Evolutionary conservation across 257 asterid species (phyloP).

Genomic region (Fraxinus americana): DNA sequence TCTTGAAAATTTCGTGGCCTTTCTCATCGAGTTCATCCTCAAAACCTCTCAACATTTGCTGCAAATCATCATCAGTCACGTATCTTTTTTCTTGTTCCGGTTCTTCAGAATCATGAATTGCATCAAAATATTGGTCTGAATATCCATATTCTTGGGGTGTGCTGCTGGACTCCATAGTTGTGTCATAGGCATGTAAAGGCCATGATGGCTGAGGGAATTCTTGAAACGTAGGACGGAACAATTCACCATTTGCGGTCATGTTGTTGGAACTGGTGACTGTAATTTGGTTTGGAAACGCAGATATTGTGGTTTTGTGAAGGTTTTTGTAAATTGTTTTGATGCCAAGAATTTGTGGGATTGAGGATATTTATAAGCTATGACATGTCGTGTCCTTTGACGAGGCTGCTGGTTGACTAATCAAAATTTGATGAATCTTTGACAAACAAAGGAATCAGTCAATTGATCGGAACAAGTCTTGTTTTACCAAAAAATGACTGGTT

Average conservation of each 20-base stretch:
- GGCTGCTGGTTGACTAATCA: background rate
- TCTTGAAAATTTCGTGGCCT: conserved; percentile 34
- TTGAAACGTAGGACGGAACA: background rate
- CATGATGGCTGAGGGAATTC: background rate
- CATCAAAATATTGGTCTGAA: background rate
- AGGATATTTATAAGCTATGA: background rate
- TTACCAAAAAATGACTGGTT: background rate
- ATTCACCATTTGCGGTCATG: background rate
- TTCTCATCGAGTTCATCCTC: conserved; percentile 25
- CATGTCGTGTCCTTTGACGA: background rate
- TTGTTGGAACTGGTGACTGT: background rate
- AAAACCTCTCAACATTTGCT: conserved; percentile 14
- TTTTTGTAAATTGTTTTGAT: background rate
- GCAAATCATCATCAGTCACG: conserved; percentile 10
- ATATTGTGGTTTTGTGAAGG: background rate
- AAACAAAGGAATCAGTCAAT: background rate
- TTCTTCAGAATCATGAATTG: background rate
- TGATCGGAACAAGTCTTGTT: background rate
- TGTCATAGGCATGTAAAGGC: background rate
- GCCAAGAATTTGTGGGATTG: background rate
- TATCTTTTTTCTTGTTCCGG: background rate
- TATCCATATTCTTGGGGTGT: background rate
- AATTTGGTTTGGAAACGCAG: background rate
- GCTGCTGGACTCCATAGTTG: background rate
- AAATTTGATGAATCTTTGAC: background rate